Percentiles rank a stretch among this genome's conserved stretches.
These are phyloP conservation scores for Veloboletus limbatus DNA, from an alignment of 1,284 basidiomycete species.

Conservation along the genomic window DNA sequence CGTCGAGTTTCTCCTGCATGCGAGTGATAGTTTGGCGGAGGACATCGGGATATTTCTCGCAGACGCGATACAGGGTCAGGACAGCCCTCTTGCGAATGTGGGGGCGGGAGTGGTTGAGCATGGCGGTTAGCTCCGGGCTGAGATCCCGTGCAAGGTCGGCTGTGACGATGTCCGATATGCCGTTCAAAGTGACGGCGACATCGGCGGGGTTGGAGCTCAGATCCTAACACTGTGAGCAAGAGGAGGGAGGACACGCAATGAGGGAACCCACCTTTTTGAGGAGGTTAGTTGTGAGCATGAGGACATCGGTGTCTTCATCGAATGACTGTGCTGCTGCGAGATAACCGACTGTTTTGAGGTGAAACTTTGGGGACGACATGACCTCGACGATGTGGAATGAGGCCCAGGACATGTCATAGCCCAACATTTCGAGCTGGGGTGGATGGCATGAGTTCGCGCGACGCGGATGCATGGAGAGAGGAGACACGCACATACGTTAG, in stretches of 20 bases:
- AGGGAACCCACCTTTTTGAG: constrained; percentile 83
- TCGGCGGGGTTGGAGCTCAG: constrained; percentile 76
- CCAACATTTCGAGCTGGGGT: constrained; percentile 85
- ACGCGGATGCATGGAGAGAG: neutral
- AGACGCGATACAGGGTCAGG: constrained; percentile 75
- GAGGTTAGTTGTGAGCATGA: constrained; percentile 96
- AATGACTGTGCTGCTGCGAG: constrained; percentile 94
- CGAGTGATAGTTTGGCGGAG: constrained; percentile 63
- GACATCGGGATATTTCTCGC: constrained; percentile 78
- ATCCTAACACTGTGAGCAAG: constrained; percentile 54
- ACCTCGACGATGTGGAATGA: constrained; percentile 97
- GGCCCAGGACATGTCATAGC: constrained; percentile 87
- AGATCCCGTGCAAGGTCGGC: constrained; percentile 88
- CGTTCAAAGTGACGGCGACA: constrained; percentile 81
- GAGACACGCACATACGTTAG: constrained; percentile 83
- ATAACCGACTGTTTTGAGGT: constrained; percentile 95
- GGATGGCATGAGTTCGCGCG: constrained; percentile 12
- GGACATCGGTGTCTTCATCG: constrained; percentile 90
- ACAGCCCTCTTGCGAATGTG: constrained; percentile 89
- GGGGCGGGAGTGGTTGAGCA: constrained; percentile 89
- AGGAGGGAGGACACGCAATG: neutral
- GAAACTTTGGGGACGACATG: constrained; percentile 90
- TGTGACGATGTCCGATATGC: constrained; percentile 86
- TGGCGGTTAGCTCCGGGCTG: constrained; percentile 79
- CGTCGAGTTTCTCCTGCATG: constrained; percentile 83